A percentile compares a stretch with the other conserved stretches of the same genome.
phyloP scores from a whole-genome alignment of 1,284 basidiomycete species.

The Apiotrichum mycotoxinovorans region DNA sequence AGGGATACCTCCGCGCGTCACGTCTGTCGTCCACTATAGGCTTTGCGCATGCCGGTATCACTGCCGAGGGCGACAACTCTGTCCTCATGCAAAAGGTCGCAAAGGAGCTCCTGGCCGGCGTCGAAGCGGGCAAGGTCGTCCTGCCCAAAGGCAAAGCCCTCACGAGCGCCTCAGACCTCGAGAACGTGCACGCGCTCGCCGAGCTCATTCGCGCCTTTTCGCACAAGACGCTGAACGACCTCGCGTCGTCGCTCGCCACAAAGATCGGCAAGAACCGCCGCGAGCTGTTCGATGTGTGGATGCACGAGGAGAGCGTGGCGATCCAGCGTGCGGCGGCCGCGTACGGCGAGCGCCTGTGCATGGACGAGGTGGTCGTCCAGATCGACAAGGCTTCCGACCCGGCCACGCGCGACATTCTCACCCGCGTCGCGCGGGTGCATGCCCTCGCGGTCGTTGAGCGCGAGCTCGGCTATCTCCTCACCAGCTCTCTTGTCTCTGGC shows the following conservation, averaged over 20 bases:
- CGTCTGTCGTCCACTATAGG: slow-evolving; percentile 4
- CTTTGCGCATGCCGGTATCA: slow-evolving; percentile 18
- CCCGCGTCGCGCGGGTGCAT: slow-evolving; percentile 8
- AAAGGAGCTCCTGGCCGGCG: slow-evolving; percentile 16
- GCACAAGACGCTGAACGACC: background rate
- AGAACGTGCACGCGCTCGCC: background rate
- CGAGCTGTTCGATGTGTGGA: slow-evolving; percentile 15
- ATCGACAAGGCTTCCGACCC: background rate
- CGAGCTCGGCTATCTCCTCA: slow-evolving; percentile 13
- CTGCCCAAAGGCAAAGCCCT: background rate
- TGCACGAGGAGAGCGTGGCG: slow-evolving; percentile 12
- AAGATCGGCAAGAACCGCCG: slow-evolving; percentile 11
- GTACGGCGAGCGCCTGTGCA: slow-evolving; percentile 16
- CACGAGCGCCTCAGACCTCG: background rate
- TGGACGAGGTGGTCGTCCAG: slow-evolving; percentile 8
- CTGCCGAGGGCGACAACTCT: slow-evolving; percentile 19
- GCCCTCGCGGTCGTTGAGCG: slow-evolving; percentile 13
- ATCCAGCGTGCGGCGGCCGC: slow-evolving; percentile 10
- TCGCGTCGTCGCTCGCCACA: slow-evolving; percentile 1
- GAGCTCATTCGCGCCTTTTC: slow-evolving; percentile 14
- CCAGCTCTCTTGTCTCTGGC: background rate
- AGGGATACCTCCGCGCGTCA: slow-evolving; percentile 12
- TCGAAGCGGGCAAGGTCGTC: slow-evolving; percentile 8
- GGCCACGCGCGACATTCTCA: slow-evolving; percentile 2
- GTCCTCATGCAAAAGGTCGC: slow-evolving; percentile 17